Base-by-base conservation (phyloP, 495 filamentous ascomycete species). In the Penicillium diatomitis region DNA sequence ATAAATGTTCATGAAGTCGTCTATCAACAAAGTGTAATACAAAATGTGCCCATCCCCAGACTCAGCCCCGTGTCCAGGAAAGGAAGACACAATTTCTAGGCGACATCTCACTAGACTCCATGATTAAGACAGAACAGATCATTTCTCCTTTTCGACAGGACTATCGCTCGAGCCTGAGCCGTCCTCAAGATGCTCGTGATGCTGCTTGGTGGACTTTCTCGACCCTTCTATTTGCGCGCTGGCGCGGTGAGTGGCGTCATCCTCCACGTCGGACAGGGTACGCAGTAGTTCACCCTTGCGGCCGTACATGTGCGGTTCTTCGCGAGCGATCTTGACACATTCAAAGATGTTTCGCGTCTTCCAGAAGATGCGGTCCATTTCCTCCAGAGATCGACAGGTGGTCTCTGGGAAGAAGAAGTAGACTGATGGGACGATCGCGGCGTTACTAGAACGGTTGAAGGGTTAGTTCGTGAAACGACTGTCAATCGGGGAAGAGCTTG, bases 401-500 rank as follows among this genome's bases (percentile, higher is more conserved):
- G 85, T 89, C 63, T 88, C 85, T 0, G 84, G 84, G 64, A 83
- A 87, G 75, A 86, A 84, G 74, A 85, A 84, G 64, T 83, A 87
- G 41, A 85, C 75, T 6, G 77, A 70, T 0, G 82, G 83, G 36
- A 87, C 69, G 56, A 88, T 86, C 57, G 75, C 72, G 46, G 80
- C 82, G 63, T 88, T 88, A 55, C 76, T 77, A 52, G 1, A 20
- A 20, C 2, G 20, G 20, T 20, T 20, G 20, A 20, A 20, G 20
- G 20, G 20, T 20, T 20, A 20, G 20, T 20, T 20, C 20, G 20
- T 20, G 20, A 20, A 20, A 0, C 20, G 20, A 20, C 0, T 20
- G 2, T 20, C 20, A 20, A 20, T 20, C 20, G 20, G 20, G 20
- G 20, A 20, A 20, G 2, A 20, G 1, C 20, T 20, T 20, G 35